Percentiles rank a stretch among this genome's conserved stretches.
These are phyloP conservation scores for Crucihimalaya himalaica DNA, from an alignment of 345 rosid species.

Conservation along the genomic window DNA sequence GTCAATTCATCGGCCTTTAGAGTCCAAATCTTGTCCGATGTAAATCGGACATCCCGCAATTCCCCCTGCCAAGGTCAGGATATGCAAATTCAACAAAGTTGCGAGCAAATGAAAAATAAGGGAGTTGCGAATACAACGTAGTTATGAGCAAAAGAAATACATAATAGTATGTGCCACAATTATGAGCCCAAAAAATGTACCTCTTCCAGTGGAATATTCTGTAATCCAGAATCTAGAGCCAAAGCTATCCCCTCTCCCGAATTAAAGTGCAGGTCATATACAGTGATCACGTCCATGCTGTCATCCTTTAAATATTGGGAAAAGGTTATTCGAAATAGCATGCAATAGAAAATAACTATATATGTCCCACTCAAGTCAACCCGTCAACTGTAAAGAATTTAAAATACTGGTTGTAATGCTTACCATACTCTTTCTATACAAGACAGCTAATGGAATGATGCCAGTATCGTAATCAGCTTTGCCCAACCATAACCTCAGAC, in stretches of 20 bases:
- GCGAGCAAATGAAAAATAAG: neutral
- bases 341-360: constrained; percentile 8
- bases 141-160: neutral
- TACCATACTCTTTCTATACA: constrained; percentile 60
- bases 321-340: constrained; percentile 18
- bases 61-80: constrained; percentile 53
- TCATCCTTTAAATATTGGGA: constrained; percentile 55
- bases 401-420: constrained; percentile 1
- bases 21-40: constrained; percentile 71
- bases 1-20: constrained; percentile 65
- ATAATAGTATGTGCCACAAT: constrained; percentile 16
- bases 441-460: constrained; percentile 65
- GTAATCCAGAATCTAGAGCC: constrained; percentile 55
- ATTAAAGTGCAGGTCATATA: constrained; percentile 50
- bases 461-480: constrained; percentile 47
- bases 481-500: constrained; percentile 71
- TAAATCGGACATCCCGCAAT: constrained; percentile 71
- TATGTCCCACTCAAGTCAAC: constrained; percentile 17
- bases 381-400: neutral
- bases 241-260: constrained; percentile 49
- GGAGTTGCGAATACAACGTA: constrained; percentile 15
- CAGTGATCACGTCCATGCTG: constrained; percentile 54
- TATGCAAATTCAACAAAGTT: constrained; percentile 16
- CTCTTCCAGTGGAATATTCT: constrained; percentile 64
- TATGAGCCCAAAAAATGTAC: constrained; percentile 39